A percentile compares a stretch with the other conserved stretches of the same genome.
Conservation (phyloP, 441 rosid species). For the Mallotus repandus region DNA sequence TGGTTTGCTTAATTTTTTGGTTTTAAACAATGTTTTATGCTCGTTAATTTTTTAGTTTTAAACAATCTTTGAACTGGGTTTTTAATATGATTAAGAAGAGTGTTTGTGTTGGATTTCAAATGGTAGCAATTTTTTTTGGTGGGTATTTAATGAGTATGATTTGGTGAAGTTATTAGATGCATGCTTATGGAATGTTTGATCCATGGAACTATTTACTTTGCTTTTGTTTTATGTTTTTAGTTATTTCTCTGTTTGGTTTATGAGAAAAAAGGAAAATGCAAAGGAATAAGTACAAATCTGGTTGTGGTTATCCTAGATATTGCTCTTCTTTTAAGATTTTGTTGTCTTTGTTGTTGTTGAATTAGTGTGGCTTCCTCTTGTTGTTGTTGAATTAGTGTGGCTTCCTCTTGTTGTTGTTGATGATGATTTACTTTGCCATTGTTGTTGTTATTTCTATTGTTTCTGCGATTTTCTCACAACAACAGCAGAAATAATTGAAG, state of each 20-base stretch:
- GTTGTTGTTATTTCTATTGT: no score
- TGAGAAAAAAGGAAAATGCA: constrained; percentile 24
- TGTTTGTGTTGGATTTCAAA: not conserved
- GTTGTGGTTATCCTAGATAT: no score
- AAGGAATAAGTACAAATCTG: not conserved
- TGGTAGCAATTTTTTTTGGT: not conserved
- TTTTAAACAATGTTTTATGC: not conserved
- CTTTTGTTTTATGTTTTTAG: not conserved
- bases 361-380: no score
- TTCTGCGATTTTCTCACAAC: no score
- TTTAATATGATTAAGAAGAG: not conserved
- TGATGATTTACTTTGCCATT: no score
- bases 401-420: no score
- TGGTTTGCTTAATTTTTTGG: constrained; percentile 5
- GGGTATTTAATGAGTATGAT: not conserved
- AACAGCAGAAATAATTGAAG: no score
- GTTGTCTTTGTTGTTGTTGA: no score
- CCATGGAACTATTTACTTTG: not conserved
- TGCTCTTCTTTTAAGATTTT: no score
- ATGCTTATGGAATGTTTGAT: constrained; percentile 6
- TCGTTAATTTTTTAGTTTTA: no score
- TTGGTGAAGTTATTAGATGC: constrained; percentile 5
- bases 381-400: no score
- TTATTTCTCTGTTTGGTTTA: constrained; percentile 20
- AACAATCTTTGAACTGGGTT: not conserved